phyloP scores from a whole-genome alignment of 2,329 filamentous ascomycete species.

The Penicillium sp. region DNA sequence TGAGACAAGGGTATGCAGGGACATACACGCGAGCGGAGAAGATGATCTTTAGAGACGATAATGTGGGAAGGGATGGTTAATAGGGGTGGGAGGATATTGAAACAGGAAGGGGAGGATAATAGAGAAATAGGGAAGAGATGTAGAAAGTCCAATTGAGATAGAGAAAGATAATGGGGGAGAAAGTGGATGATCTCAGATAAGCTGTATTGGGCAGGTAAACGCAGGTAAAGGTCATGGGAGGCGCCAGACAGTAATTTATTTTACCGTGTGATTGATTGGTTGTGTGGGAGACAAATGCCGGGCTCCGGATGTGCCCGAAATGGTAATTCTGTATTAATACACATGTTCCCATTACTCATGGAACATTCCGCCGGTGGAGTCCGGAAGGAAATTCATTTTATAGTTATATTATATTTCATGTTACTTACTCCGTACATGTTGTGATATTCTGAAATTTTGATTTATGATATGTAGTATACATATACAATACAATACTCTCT shows the following conservation, averaged over 20 bases:
- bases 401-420: not conserved
- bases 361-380: conserved; percentile 28
- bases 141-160: conserved; percentile 1
- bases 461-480: not conserved
- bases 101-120: conserved; percentile 8
- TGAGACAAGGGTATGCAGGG: conserved; percentile 7
- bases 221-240: not conserved
- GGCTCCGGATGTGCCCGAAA: conserved; percentile 5
- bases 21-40: conserved; percentile 7
- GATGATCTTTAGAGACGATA: not conserved
- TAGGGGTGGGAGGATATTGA: not conserved
- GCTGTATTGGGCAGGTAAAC: conserved; percentile 27
- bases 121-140: conserved; percentile 9
- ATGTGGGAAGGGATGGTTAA: not conserved
- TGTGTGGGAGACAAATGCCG: conserved; percentile 11
- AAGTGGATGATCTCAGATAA: conserved; percentile 21
- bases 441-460: not conserved
- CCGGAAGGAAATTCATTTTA: conserved; percentile 1
- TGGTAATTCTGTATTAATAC: not conserved
- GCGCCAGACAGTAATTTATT: conserved; percentile 6
- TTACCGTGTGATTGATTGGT: conserved; percentile 9
- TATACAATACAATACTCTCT: not conserved
- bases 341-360: conserved; percentile 12
- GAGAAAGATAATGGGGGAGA: conserved; percentile 6
- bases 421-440: too few species aligned